Evolutionary conservation across 164 flowering plant genomes (phyloP), one percentile per base, ranked within the genome.

Genomic region (Berberis thunbergii): DNA sequence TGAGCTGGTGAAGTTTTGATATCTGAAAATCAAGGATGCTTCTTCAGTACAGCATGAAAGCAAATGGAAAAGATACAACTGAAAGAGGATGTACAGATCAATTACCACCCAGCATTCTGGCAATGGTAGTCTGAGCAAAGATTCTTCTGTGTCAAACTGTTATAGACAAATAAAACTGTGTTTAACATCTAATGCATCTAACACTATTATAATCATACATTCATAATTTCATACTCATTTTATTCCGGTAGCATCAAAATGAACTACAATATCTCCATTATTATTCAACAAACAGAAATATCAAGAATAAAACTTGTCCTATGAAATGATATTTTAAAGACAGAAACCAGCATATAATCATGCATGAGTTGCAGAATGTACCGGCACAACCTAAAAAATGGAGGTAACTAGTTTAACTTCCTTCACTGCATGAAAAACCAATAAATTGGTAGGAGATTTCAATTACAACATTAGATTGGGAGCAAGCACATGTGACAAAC

Each of bases 21-120:
- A 93, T 84, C 98, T 93, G 88, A 63, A 72, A 67, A 64, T 61
- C 0, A 56, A 46, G 59, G 7, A 41, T 0, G 52, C 6, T 67
- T 40, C 57, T 52, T 67, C 43, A 59, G 42, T 43, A n/a, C 55
- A 63, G 13, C 54, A 65, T 43, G 52, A 8, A 41, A 3, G 1
- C 43, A 57, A 4, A 26, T 42, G 13, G 49, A 58, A 40, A 6
- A 13, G 9, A 2, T 11, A 52, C 38, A 38, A 12, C 46, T 50
- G 4, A 59, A 61, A 44, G 42, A 41, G 60, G 11, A 39, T 26
- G 44, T 40, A 57, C 2, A 8, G 58, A 55, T n/a, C 4, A 46
- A 44, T 83, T 77, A 93, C 98, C 96, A 88, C 97, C 98, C 97
- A 93, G 70, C 91, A 83, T 75, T 93, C 98, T 68, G 96, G 84